These are phyloP conservation scores for Galerina marginata DNA, from an alignment of 768 basidiomycete genomes.

Conservation along the genomic window DNA sequence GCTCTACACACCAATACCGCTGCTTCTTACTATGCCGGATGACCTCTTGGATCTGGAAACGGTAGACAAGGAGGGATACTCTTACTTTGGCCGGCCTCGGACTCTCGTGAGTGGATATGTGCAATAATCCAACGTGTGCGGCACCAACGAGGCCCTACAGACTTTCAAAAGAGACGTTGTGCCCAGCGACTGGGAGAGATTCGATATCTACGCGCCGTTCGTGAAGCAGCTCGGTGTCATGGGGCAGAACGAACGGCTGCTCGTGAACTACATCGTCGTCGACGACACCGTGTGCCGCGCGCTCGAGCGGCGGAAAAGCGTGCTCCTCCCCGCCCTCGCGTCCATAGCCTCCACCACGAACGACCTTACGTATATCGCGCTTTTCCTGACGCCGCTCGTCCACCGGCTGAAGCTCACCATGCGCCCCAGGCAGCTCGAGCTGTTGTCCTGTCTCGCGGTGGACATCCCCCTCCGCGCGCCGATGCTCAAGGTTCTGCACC, in stretches of 20 bases:
- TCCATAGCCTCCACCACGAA: not conserved
- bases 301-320: not conserved
- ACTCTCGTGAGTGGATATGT: not conserved
- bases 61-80: not conserved
- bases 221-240: constrained; percentile 2
- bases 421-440: not conserved
- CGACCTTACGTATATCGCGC: not conserved
- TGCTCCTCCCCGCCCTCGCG: constrained; percentile 9
- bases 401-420: not conserved
- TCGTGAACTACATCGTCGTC: not conserved
- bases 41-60: constrained; percentile 13
- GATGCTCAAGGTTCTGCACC: not conserved
- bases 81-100: not conserved
- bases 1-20: constrained; percentile 8
- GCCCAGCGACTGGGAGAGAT: constrained; percentile 14
- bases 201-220: constrained; percentile 14
- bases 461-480: not conserved
- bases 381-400: constrained; percentile 3
- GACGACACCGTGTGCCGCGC: not conserved
- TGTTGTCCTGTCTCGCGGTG: not conserved
- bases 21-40: constrained; percentile 17
- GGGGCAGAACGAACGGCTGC: not conserved
- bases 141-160: not conserved
- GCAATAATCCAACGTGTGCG: not conserved
- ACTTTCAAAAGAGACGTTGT: constrained; percentile 9